These are phyloP conservation scores for Sonneratia caseolaris DNA, from an alignment of 345 rosid species.

Conservation along the genomic window DNA sequence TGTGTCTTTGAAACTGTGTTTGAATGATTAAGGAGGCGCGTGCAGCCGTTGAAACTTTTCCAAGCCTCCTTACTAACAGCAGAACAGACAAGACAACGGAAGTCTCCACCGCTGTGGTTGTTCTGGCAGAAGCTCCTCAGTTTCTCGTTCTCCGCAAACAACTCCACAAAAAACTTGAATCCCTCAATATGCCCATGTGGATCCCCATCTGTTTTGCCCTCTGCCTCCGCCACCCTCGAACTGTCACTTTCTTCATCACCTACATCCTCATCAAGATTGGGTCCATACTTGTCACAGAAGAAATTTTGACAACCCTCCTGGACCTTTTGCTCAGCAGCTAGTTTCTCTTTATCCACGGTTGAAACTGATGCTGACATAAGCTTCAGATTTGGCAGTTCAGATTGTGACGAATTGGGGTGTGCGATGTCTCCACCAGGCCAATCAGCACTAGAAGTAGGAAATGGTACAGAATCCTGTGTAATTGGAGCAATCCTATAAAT, in stretches of 20 bases:
- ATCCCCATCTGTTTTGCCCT: slow-evolving; percentile 12
- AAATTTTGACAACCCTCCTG: slow-evolving; percentile 36
- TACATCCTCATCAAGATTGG: slow-evolving; percentile 10
- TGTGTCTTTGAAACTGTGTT: slow-evolving; percentile 34
- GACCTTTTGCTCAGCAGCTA: slow-evolving; percentile 20
- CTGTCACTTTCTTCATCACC: not conserved
- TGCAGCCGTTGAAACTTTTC: slow-evolving; percentile 48
- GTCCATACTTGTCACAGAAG: slow-evolving; percentile 13
- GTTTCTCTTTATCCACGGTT: slow-evolving; percentile 18
- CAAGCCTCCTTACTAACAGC: slow-evolving; percentile 34
- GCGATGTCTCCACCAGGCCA: slow-evolving; percentile 17
- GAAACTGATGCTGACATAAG: slow-evolving; percentile 3
- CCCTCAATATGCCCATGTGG: slow-evolving; percentile 14
- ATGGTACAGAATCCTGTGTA: not conserved
- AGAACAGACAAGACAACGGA: slow-evolving; percentile 61
- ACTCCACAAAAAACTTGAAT: slow-evolving; percentile 32
- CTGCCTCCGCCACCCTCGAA: not conserved
- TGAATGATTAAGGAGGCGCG: slow-evolving; percentile 56
- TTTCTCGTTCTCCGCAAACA: slow-evolving; percentile 39
- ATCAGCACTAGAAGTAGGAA: slow-evolving; percentile 2
- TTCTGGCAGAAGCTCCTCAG: slow-evolving; percentile 49
- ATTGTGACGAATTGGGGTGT: not conserved
- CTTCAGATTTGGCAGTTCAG: not conserved
- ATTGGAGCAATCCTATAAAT: not conserved
- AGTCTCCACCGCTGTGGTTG: slow-evolving; percentile 35